These are phyloP conservation scores for Penicillium sp. DNA, from an alignment of 2,329 filamentous ascomycete genomes.

Conservation along the genomic window DNA sequence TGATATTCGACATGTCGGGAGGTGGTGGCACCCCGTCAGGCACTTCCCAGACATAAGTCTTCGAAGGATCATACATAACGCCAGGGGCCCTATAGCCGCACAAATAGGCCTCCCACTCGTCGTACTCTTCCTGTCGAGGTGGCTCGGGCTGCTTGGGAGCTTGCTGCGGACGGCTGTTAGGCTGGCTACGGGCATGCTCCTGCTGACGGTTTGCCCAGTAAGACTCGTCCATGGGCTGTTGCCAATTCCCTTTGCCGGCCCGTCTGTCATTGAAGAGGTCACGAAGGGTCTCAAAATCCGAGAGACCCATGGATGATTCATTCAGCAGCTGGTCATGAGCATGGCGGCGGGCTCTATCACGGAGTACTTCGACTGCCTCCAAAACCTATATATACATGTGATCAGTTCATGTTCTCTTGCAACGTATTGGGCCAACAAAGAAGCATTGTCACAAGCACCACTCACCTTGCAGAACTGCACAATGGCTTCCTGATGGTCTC, in stretches of 20 bases:
- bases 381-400: conserved; percentile 23
- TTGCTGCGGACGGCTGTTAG: too few relatives aligned
- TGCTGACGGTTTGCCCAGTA: too few relatives aligned
- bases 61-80: neutral
- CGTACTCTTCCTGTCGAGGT: too few relatives aligned
- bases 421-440: neutral
- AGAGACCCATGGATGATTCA: neutral
- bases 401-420: neutral
- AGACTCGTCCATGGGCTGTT: too few relatives aligned
- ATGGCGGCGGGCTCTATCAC: conserved; percentile 24
- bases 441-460: neutral
- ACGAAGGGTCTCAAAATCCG: too few relatives aligned
- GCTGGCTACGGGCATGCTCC: too few relatives aligned
- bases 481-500: conserved; percentile 4
- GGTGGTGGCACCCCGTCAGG: too few relatives aligned
- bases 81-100: neutral
- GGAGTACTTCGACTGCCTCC: conserved; percentile 33
- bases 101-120: neutral
- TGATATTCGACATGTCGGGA: too few relatives aligned
- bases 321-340: conserved; percentile 18
- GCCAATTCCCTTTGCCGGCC: too few relatives aligned
- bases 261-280: too few relatives aligned
- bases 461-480: conserved; percentile 26
- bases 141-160: too few relatives aligned
- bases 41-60: too few relatives aligned